Evolutionary conservation across 2,329 filamentous ascomycete species (phyloP), one percentile per base, ranked within the genome.

Genomic region (Aspergillus transmontanensis): DNA sequence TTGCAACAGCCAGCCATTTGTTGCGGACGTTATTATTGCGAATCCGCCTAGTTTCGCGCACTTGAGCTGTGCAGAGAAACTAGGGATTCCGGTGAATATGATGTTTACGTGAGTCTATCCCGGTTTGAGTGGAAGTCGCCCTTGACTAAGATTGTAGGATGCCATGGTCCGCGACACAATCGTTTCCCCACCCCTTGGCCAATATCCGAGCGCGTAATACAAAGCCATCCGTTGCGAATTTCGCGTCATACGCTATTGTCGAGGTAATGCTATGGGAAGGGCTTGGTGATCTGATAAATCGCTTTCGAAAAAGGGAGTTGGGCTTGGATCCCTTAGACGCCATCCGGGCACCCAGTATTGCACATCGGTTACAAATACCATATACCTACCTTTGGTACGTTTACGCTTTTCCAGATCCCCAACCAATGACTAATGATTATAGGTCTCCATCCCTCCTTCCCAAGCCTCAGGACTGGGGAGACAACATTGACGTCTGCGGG

Each of bases 191-290:
- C 71, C 93, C 93, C 0, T 82, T 97, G 28, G 92, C 93, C 0
- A 94, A 95, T 67, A 89, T 96, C 61, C 86, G 91, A 66, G 88
- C 87, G 1, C 87, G 89, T 0, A 92, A 93, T 69, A 90, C 90
- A 1, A 92, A 95, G 70, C 83, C 87, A 6, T 86, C 86, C n/a
- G 84, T 92, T 63, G 90, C 91, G 0, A 96, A 95, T 70, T 94
- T 92, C 72, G 84, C 96, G 61, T 91, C 90, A 0, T 97, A 96
- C 71, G 88, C 90, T 0, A 81, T 96, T 23, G 90, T 96, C 2
- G 93, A 97, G 69, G 92, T 96, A 86, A 88, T 97, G 84, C 94
- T 93, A 12, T 96, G 93, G 93, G 93, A 97, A 78, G 93, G 93
- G 0, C 80, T 97, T 4, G 94, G 94, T 43, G 94, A 97, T 76